A percentile compares a stretch with the other conserved stretches of the same genome.
Conservation (phyloP, 345 rosid species). For the Corymbia maculata region DNA sequence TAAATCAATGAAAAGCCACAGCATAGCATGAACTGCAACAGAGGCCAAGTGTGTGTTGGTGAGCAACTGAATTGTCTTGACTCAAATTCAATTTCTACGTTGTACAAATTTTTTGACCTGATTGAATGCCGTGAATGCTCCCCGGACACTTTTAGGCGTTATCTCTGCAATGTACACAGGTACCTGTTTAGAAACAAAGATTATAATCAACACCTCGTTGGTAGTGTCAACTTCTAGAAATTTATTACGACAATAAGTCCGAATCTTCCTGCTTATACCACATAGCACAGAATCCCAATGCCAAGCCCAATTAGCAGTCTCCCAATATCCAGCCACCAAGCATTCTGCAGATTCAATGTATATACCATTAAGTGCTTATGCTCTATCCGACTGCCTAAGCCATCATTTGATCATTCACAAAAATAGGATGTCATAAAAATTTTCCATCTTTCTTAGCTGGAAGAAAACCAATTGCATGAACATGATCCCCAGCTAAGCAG, state of each 20-base stretch:
- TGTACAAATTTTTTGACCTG: background rate
- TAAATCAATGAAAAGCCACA: conserved; percentile 11
- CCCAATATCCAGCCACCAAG: conserved; percentile 25
- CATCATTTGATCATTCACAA: background rate
- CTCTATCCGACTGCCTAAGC: background rate
- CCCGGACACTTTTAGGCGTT: conserved; percentile 7
- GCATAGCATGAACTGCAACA: conserved; percentile 7
- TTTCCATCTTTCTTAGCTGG: background rate
- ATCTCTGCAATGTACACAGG: conserved; percentile 12
- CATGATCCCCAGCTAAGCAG: background rate
- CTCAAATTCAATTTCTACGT: background rate
- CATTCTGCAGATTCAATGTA: conserved; percentile 1
- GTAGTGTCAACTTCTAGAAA: background rate
- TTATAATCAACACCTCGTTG: background rate
- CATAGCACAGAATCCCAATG: conserved; percentile 14
- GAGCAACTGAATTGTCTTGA: background rate
- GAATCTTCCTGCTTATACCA: conserved; percentile 5
- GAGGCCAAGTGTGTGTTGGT: background rate
- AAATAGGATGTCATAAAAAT: background rate
- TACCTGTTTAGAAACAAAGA: background rate
- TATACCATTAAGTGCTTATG: background rate
- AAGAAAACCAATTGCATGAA: background rate
- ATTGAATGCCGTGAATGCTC: conserved; percentile 6
- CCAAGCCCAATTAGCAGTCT: conserved; percentile 22
- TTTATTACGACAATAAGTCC: background rate